Evolutionary conservation across 306 rosid species (phyloP), one percentile per base, ranked within the genome.

Genomic region (Cucurbita maxima): DNA sequence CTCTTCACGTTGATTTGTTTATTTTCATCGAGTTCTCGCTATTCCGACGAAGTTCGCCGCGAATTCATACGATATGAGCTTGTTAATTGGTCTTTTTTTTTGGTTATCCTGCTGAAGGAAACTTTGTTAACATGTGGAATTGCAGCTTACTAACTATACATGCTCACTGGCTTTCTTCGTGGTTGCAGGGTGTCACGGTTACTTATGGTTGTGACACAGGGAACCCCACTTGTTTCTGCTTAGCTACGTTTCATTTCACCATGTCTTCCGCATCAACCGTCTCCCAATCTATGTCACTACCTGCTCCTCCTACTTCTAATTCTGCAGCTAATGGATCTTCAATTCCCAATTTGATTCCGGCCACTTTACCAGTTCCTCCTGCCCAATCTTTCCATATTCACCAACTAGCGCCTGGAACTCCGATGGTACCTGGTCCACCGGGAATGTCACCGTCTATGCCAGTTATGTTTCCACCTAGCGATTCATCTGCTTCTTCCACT

Each of bases 401-500:
- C 75, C 80, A 77, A 45, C 78, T 88, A 78, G 69, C 80, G 81
- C 83, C 86, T 30, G 86, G 83, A 70, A 56, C 88, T 76, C 90
- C 88, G 4, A 86, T 87, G 79, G 82, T 79, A 11, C 90, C 88
- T 52, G 94, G 82, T 7, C 90, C 94, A 61, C 92, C 91, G 38
- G 94, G 98, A 81, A 85, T 84, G 77, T 64, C 83, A 36, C 76
- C 86, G 36, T 67, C 87, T 68, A 43, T 62, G 1, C 83, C 73
- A 59, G 44, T 82, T 9, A 77, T 90, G 53, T 78, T 84, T 43
- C 41, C 76, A 38, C 79, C 72, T 34, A 20, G 18, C 14, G 55
- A 83, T 61, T 86, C 91, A 30, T 30, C 34, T 30, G 34, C 34
- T 75, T 76, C 88, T 72, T 80, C 85, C 25, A 71, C 81, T 45